These are phyloP conservation scores for Botryotinia narcissicola DNA, from an alignment of 2,329 filamentous ascomycete genomes.

Conservation along the genomic window DNA sequence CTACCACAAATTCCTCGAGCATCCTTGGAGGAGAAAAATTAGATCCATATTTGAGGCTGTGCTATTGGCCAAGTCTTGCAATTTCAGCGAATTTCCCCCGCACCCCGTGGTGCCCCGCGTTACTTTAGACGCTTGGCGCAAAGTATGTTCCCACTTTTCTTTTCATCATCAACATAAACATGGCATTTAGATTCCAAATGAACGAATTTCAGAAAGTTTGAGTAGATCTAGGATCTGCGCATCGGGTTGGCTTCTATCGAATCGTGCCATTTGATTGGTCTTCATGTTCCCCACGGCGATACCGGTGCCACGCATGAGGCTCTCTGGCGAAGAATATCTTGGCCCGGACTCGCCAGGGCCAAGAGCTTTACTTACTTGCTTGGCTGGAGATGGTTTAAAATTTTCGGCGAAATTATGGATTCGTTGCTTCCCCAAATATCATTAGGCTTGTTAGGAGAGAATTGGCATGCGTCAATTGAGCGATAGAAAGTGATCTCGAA, in stretches of 20 bases:
- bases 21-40: neutral
- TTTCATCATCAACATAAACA: neutral
- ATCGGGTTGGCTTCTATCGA: neutral
- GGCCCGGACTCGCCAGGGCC: neutral
- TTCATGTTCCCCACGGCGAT: neutral
- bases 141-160: neutral
- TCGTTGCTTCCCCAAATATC: neutral
- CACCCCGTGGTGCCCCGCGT: conserved; percentile 14
- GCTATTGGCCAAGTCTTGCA: neutral
- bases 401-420: conserved; percentile 8
- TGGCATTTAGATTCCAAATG: neutral
- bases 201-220: neutral
- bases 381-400: neutral
- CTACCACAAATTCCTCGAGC: neutral
- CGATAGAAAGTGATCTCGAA: neutral
- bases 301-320: neutral
- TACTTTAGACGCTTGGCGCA: neutral
- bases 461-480: conserved; percentile 3
- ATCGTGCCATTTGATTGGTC: neutral
- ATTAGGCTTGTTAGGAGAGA: neutral
- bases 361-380: neutral
- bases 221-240: neutral
- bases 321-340: neutral
- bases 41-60: conserved; percentile 7
- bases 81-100: neutral